Conservation (phyloP, 1,284 basidiomycete genomes). For the Ceratobasidium sp. region DNA sequence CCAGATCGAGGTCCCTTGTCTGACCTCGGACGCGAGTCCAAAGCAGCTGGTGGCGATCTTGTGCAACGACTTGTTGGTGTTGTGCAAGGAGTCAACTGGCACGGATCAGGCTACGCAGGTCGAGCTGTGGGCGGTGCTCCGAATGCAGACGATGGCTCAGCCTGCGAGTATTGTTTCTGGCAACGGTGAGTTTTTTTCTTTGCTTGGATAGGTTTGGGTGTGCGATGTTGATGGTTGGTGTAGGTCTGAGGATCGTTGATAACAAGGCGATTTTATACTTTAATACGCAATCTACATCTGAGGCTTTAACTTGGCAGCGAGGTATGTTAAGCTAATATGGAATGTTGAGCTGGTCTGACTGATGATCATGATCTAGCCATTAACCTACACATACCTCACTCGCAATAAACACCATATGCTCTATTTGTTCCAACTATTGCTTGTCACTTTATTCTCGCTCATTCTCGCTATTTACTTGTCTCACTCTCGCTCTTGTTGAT, state of each 20-base stretch:
- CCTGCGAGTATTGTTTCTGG: conserved; percentile 91
- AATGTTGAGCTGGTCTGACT: conserved; percentile 28
- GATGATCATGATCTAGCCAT: conserved; percentile 62
- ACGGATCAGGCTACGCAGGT: conserved; percentile 78
- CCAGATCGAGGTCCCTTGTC: conserved; percentile 87
- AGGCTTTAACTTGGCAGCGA: conserved; percentile 90
- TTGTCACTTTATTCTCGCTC: not conserved
- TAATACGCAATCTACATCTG: conserved; percentile 82
- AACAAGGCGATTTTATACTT: conserved; percentile 95
- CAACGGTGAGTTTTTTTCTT: conserved; percentile 70
- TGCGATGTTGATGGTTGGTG: not conserved
- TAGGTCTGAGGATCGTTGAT: conserved; percentile 84
- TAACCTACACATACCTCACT: conserved; percentile 72
- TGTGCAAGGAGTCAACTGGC: conserved; percentile 85
- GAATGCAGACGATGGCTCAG: conserved; percentile 90
- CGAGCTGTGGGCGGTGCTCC: conserved; percentile 91
- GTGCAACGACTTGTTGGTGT: conserved; percentile 92
- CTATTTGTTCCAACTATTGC: conserved; percentile 13
- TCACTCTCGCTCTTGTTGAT: conserved; percentile 10
- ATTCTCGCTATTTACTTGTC: conserved; percentile 31
- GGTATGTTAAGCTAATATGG: conserved; percentile 63
- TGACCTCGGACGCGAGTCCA: conserved; percentile 84
- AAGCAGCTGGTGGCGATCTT: conserved; percentile 82
- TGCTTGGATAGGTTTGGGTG: not conserved
- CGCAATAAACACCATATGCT: conserved; percentile 55